A percentile compares a stretch with the other conserved stretches of the same genome.
These are phyloP conservation scores for Epithemia pelagica DNA, from an alignment of 108 stramenopile genomes.

Conservation along the genomic window DNA sequence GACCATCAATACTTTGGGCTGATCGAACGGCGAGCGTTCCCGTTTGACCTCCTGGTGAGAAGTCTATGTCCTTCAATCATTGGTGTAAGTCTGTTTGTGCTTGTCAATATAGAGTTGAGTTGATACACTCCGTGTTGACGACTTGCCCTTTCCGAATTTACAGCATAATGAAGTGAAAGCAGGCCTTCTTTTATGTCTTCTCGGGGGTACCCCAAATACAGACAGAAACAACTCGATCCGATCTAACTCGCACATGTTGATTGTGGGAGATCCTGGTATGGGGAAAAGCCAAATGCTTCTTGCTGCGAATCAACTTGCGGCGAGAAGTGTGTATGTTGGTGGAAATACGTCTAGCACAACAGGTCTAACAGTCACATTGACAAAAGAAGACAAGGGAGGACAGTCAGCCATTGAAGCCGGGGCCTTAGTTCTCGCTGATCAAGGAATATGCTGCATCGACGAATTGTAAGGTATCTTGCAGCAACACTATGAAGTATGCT, in stretches of 20 bases:
- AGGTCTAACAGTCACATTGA: constrained; percentile 86
- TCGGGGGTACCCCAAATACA: constrained; percentile 82
- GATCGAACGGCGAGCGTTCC: constrained; percentile 74
- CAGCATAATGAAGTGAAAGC: constrained; percentile 93
- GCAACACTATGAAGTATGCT: too few species aligned
- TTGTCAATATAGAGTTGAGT: too few species aligned
- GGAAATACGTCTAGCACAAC: constrained; percentile 95
- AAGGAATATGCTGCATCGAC: constrained; percentile 97
- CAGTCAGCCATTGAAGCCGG: constrained; percentile 94
- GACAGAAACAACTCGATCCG: constrained; percentile 33
- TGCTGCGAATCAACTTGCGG: constrained; percentile 84
- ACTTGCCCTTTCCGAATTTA: neutral
- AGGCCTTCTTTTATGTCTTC: constrained; percentile 91
- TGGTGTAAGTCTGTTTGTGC: constrained; percentile 43
- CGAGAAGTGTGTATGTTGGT: constrained; percentile 93
- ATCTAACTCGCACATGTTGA: constrained; percentile 73
- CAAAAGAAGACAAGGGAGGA: constrained; percentile 81
- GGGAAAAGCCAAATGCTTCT: constrained; percentile 96
- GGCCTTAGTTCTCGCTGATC: constrained; percentile 92
- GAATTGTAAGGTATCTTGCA: too few species aligned
- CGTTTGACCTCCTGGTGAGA: constrained; percentile 88
- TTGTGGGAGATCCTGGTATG: constrained; percentile 85
- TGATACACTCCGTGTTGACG: neutral
- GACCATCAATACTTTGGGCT: constrained; percentile 75
- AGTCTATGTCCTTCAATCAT: constrained; percentile 93